phyloP scores from a whole-genome alignment of 2,329 filamentous ascomycete species.

The Beauveria pseudobassiana region DNA sequence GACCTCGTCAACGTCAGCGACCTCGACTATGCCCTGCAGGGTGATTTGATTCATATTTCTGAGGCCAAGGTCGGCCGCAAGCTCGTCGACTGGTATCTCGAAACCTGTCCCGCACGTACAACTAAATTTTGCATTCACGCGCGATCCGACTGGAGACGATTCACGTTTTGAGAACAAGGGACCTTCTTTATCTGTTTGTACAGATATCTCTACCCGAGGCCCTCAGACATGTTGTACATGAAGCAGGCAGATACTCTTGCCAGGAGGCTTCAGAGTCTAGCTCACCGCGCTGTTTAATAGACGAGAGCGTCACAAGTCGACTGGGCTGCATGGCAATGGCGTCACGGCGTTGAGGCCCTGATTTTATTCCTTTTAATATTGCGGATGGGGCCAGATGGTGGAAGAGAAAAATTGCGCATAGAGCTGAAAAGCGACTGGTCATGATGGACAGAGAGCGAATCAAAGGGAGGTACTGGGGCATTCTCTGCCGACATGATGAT shows the following conservation, averaged over 20 bases:
- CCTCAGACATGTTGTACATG: background rate
- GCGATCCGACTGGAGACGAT: background rate
- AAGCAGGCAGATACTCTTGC: slow-evolving; percentile 1
- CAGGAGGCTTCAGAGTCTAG: background rate
- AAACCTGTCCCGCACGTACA: slow-evolving; percentile 94
- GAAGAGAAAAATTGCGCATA: background rate
- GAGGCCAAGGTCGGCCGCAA: slow-evolving; percentile 97
- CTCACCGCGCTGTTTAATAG: background rate
- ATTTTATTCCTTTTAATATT: slow-evolving; percentile 7
- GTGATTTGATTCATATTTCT: slow-evolving; percentile 95
- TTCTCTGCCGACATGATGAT: background rate
- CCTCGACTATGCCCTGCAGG: slow-evolving; percentile 93
- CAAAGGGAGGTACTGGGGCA: background rate
- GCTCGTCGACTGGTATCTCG: slow-evolving; percentile 98
- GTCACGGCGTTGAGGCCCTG: slow-evolving; percentile 32
- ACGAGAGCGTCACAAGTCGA: slow-evolving; percentile 4
- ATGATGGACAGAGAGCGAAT: background rate
- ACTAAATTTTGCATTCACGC: slow-evolving; percentile 19
- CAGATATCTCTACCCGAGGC: slow-evolving; percentile 1
- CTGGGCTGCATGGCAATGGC: slow-evolving; percentile 31
- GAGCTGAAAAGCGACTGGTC: background rate
- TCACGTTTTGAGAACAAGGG: background rate
- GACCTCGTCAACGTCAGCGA: slow-evolving; percentile 91
- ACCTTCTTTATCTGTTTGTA: background rate
- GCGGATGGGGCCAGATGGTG: background rate